Evolutionary conservation across 2,329 filamentous ascomycete species (phyloP).

Genomic region (Gyromitra esculenta): DNA sequence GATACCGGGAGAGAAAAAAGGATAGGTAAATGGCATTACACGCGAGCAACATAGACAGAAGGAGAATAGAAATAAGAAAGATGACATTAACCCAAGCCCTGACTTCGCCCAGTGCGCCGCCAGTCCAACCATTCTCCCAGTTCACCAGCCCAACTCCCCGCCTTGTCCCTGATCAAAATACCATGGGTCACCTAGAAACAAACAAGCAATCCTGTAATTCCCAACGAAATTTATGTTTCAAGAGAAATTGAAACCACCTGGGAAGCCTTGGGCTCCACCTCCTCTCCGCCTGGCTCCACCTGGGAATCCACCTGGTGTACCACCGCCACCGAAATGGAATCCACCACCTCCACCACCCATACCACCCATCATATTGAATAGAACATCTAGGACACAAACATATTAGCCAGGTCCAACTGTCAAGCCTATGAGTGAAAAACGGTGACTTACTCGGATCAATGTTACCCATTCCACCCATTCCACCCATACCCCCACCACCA

Average conservation of each 20-base stretch:
- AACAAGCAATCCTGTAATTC: constrained; percentile 36
- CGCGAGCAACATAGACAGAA: constrained; percentile 12
- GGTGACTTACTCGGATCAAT: constrained; percentile 60
- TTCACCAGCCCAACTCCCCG: constrained; percentile 25
- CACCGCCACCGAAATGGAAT: constrained; percentile 58
- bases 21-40: constrained; percentile 12
- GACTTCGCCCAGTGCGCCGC: constrained; percentile 80
- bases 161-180: constrained; percentile 1
- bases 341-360: constrained; percentile 66
- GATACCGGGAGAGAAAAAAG: constrained; percentile 16
- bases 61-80: constrained; percentile 28
- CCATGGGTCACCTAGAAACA: constrained; percentile 5
- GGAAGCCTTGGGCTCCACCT: constrained; percentile 40
- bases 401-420: constrained; percentile 58
- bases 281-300: constrained; percentile 41
- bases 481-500: constrained; percentile 69
- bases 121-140: not conserved
- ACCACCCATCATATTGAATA: constrained; percentile 83
- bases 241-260: constrained; percentile 37
- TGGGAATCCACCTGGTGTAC: constrained; percentile 61
- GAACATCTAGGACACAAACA: constrained; percentile 77
- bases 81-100: constrained; percentile 70
- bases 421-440: constrained; percentile 58
- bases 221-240: constrained; percentile 42
- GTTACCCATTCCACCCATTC: constrained; percentile 67